Conservation (phyloP, 345 rosid genomes). For the Toxicodendron radicans region DNA sequence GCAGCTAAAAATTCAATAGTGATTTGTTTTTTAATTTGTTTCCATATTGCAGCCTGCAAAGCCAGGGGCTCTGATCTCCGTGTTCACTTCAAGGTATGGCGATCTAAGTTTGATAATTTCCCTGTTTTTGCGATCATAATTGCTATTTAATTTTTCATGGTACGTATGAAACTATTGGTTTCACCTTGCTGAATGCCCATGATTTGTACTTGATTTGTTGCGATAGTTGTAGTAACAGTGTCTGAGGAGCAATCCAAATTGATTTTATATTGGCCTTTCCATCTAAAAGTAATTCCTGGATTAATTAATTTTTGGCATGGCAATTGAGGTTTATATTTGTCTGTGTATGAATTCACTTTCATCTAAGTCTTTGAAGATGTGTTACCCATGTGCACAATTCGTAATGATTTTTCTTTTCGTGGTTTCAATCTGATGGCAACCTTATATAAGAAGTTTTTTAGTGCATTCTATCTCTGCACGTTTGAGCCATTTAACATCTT, state of each 20-base stretch:
- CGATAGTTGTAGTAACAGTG: too few species aligned
- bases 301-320: too few species aligned
- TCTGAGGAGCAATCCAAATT: too few species aligned
- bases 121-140: background rate
- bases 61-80: slow-evolving; percentile 74
- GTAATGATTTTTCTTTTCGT: background rate
- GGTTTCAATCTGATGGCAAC: background rate
- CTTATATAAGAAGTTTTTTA: background rate
- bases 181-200: too few species aligned
- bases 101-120: background rate
- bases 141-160: too few species aligned
- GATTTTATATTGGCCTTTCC: too few species aligned
- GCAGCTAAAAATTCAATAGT: slow-evolving; percentile 1
- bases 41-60: slow-evolving; percentile 60
- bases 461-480: too few species aligned
- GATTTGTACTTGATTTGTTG: too few species aligned
- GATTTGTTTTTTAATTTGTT: background rate
- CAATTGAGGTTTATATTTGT: background rate
- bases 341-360: background rate
- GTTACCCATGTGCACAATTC: background rate
- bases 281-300: too few species aligned
- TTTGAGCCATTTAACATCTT: too few species aligned
- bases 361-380: background rate
- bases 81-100: slow-evolving; percentile 72
- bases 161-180: too few species aligned